These are phyloP conservation scores for Vairimorpha apis DNA, from an alignment of 371 early-diverging fungal species.

Conservation along the genomic window DNA sequence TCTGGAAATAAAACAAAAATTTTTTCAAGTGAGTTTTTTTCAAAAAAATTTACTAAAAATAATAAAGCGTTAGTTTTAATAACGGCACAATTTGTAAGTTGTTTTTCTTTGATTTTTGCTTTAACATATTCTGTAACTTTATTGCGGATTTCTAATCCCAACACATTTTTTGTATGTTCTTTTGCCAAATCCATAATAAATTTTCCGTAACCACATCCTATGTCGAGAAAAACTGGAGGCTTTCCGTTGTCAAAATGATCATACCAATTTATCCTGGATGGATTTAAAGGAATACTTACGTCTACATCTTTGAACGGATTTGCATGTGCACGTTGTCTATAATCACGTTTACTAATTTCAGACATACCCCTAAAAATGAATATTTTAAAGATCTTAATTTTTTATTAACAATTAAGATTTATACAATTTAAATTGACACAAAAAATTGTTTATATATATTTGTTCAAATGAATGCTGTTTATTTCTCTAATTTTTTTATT, in stretches of 20 bases:
- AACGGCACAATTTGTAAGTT: conserved; percentile 79
- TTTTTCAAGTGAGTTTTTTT: conserved; percentile 80
- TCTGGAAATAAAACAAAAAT: conserved; percentile 94
- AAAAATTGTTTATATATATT: too few relatives aligned
- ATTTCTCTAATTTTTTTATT: too few relatives aligned
- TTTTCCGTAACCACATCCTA: conserved; percentile 98
- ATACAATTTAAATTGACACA: too few relatives aligned
- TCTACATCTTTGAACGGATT: conserved; percentile 68
- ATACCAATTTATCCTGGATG: conserved; percentile 78
- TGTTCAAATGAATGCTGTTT: too few relatives aligned
- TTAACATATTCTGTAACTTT: conserved; percentile 86
- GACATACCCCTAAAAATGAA: background rate
- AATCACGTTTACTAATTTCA: conserved; percentile 68
- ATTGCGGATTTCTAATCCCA: conserved; percentile 96
- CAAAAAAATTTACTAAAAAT: conserved; percentile 91
- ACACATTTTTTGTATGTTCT: conserved; percentile 76
- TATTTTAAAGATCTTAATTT: too few relatives aligned
- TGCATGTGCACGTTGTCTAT: conserved; percentile 90
- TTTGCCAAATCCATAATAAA: conserved; percentile 74
- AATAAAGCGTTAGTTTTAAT: conserved; percentile 96
- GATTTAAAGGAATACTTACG: conserved; percentile 70
- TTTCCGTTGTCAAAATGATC: conserved; percentile 72
- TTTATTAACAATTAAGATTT: too few relatives aligned
- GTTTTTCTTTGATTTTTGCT: conserved; percentile 41
- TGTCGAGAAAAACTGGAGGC: conserved; percentile 79